A percentile compares a stretch with the other conserved stretches of the same genome.
phyloP scores from a whole-genome alignment of 2,329 filamentous ascomycete genomes.

The Ustulina deusta region DNA sequence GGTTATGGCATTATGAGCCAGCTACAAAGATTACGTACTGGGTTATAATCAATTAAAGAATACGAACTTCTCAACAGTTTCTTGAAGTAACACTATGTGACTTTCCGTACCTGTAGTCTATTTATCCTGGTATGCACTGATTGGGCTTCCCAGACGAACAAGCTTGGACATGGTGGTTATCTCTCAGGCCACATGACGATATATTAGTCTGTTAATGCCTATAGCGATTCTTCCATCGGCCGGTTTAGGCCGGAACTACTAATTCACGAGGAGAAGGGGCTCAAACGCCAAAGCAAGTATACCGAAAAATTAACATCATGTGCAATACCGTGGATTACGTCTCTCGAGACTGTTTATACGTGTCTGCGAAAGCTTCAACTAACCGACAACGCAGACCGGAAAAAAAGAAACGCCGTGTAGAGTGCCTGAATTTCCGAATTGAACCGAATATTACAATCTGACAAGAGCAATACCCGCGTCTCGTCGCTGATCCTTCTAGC shows the following conservation, averaged over 20 bases:
- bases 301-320: constrained; percentile 1
- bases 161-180: not conserved
- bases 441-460: constrained; percentile 17
- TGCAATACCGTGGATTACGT: constrained; percentile 8
- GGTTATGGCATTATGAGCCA: constrained; percentile 73
- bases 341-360: constrained; percentile 18
- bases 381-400: constrained; percentile 18
- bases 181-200: not conserved
- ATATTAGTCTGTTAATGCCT: not conserved
- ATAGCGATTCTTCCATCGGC: not conserved
- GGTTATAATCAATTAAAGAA: constrained; percentile 53
- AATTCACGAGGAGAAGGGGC: not conserved
- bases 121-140: not conserved
- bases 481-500: not conserved
- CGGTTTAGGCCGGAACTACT: no score
- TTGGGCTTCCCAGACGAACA: not conserved
- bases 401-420: constrained; percentile 22
- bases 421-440: constrained; percentile 24
- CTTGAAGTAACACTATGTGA: not conserved
- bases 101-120: not conserved
- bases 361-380: constrained; percentile 13
- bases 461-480: not conserved
- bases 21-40: constrained; percentile 69
- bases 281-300: not conserved
- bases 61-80: not conserved